Base-by-base conservation (phyloP, 2,329 filamentous ascomycete genomes). In the Fusarium haematococcum region DNA sequence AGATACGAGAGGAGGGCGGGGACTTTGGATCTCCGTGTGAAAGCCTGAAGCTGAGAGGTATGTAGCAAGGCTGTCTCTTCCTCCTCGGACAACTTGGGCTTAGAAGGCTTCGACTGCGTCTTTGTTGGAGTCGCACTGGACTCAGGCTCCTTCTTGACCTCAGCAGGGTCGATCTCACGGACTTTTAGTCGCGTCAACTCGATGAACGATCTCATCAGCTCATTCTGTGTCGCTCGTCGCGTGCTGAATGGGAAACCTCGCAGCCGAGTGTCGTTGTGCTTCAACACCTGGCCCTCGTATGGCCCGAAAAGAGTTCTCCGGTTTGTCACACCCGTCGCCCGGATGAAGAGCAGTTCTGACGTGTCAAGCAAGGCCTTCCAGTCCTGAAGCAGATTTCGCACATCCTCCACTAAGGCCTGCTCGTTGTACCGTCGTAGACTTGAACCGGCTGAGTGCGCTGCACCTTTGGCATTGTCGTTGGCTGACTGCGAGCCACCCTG, bases 401-500 rank as follows among this genome's bases (percentile, higher is more conserved):
- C 93, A 79, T 99, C 97, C n/a, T 94, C 92, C 8, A 93, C 91
- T 41, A 99, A 86, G 1, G 95, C 96, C 75, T 93, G 92, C 83
- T 99, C 97, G 79, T 99, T 99, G 83, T 98, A 97, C 23, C 97
- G 90, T 84, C 97, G 92, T 67, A 99, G 85, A 52, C 91, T 94
- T 1, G 97, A 94, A 81, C 97, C 97, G 9, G 95, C 97, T 5
- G 97, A 98, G 83, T 98, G 95, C 0, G 97, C 97, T 56, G 93
- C 92, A 16, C 97, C 96, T 80, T 98, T 98, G n/a, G 95, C 91
- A 70, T 94, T 93, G 82, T 99, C 97, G 81, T 95, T 98, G 32
- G 96, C 93, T 4, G 95, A 97, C 82, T 99, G 97, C 13, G 95
- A 92, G 48, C 97, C 97, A 86, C 97, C 97, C 82, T 99, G 97